Conservation (phyloP, 1,284 basidiomycete genomes). For the Schizopora paradoxa region DNA sequence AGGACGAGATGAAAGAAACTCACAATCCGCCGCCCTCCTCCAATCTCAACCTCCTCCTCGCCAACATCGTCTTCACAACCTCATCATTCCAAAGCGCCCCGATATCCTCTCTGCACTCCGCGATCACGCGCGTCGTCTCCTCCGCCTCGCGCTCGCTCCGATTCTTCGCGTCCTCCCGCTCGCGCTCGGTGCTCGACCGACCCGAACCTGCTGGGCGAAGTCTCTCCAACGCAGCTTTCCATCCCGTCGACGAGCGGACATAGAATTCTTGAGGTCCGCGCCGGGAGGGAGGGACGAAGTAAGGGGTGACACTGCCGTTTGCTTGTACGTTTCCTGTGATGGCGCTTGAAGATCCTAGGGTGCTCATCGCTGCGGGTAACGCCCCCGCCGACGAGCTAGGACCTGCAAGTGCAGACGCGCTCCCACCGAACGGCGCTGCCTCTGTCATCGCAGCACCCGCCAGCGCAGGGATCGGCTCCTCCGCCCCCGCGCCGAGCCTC, state of each 20-base stretch:
- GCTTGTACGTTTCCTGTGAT: constrained; percentile 24
- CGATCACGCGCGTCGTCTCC: constrained; percentile 55
- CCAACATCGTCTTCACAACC: constrained; percentile 52
- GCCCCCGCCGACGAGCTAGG: background rate
- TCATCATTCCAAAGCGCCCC: constrained; percentile 58
- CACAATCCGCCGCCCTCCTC: constrained; percentile 74
- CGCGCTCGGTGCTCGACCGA: constrained; percentile 35
- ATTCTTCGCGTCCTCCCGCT: constrained; percentile 33
- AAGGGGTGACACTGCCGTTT: constrained; percentile 36
- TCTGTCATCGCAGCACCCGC: background rate
- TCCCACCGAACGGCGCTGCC: constrained; percentile 37
- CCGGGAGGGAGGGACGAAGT: constrained; percentile 48
- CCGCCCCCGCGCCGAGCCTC: constrained; percentile 32
- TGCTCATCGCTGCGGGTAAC: too few relatives aligned
- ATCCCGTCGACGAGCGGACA: constrained; percentile 56
- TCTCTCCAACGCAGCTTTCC: constrained; percentile 56
- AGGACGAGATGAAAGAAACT: constrained; percentile 24
- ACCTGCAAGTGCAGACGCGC: too few relatives aligned
- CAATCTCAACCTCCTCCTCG: constrained; percentile 55
- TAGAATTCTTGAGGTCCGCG: constrained; percentile 56
- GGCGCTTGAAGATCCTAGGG: constrained; percentile 36
- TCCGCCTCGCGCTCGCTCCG: constrained; percentile 43
- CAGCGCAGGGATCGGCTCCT: constrained; percentile 9
- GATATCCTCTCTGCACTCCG: constrained; percentile 55
- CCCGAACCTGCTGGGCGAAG: constrained; percentile 41